Percentiles rank a stretch among this genome's conserved stretches.
Conservation (phyloP, 2,329 filamentous ascomycete genomes). For the Xylaria digitata region DNA sequence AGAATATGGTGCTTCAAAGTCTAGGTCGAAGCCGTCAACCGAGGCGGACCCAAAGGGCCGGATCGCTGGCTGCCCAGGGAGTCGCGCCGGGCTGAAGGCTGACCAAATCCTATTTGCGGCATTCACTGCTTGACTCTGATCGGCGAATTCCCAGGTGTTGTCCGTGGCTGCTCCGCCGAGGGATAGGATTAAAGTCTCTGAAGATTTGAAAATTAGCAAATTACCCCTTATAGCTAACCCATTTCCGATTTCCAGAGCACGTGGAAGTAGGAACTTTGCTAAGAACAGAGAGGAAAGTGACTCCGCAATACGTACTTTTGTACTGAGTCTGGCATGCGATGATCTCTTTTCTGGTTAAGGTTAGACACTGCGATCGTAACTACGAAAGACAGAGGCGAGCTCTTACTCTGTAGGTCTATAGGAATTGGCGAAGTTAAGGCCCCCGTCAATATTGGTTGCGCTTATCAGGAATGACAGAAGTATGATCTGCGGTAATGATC, state of each 20-base stretch:
- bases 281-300: background rate
- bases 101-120: slow-evolving; percentile 74
- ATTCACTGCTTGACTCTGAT: slow-evolving; percentile 59
- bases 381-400: background rate
- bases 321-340: slow-evolving; percentile 68
- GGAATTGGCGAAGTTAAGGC: slow-evolving; percentile 73
- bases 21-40: slow-evolving; percentile 81
- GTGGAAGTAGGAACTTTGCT: background rate
- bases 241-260: too few species aligned
- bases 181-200: slow-evolving; percentile 75
- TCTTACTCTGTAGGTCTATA: slow-evolving; percentile 71
- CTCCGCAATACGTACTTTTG: slow-evolving; percentile 54
- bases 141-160: slow-evolving; percentile 74
- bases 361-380: background rate
- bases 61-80: slow-evolving; percentile 50
- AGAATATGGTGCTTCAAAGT: slow-evolving; percentile 70
- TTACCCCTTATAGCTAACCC: background rate
- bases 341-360: slow-evolving; percentile 58
- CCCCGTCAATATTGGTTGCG: slow-evolving; percentile 59
- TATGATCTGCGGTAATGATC: slow-evolving; percentile 62
- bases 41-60: slow-evolving; percentile 75
- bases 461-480: slow-evolving; percentile 71
- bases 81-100: slow-evolving; percentile 70
- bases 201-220: background rate
- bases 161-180: slow-evolving; percentile 71